Evolutionary conservation across 345 rosid species (phyloP).

Genomic region (Euclidium syriacum): DNA sequence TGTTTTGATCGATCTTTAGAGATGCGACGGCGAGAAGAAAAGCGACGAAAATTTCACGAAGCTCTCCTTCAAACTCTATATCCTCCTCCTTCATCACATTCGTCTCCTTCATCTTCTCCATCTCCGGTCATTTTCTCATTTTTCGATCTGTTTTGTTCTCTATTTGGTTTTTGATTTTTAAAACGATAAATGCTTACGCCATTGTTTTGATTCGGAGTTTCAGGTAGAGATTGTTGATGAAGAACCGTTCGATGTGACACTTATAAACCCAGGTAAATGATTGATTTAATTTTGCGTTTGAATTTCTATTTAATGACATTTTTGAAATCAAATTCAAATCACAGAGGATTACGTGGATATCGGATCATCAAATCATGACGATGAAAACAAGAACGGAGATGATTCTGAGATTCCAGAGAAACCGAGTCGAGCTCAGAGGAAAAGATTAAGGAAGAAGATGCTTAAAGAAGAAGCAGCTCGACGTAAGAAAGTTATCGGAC

Average conservation of each 20-base stretch:
- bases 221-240: constrained; percentile 24
- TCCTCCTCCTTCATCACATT: constrained; percentile 52
- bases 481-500: constrained; percentile 53
- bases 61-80: constrained; percentile 56
- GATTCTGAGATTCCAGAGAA: constrained; percentile 20
- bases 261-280: constrained; percentile 46
- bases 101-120: constrained; percentile 12
- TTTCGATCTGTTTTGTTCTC: not conserved
- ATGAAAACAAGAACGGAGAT: not conserved
- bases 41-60: constrained; percentile 54
- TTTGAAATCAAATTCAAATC: not conserved
- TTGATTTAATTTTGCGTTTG: not conserved
- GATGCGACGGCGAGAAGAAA: constrained; percentile 55
- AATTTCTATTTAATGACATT: not conserved
- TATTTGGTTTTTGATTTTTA: not conserved
- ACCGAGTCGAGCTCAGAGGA: constrained; percentile 69
- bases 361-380: constrained; percentile 21
- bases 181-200: not conserved
- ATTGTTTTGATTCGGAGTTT: not conserved
- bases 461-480: constrained; percentile 54
- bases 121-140: not conserved
- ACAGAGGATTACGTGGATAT: constrained; percentile 42
- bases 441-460: constrained; percentile 63
- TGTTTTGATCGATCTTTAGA: not conserved
- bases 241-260: constrained; percentile 31